Conservation (phyloP, 768 basidiomycete species). For the Suillus ampliporus region DNA sequence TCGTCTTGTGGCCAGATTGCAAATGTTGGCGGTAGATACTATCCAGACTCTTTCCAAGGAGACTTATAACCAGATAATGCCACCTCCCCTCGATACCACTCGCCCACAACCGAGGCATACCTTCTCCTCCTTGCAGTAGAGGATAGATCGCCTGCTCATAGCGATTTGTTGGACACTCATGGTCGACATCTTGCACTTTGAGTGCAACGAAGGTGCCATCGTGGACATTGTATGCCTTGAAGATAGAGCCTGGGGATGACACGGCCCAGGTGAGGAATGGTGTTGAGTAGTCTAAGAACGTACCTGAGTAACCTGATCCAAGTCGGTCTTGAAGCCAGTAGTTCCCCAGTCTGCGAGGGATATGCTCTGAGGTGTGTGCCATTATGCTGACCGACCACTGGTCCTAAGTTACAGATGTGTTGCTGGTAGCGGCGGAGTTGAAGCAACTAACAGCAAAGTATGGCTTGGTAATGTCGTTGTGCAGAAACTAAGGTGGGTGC, state of each 20-base stretch:
- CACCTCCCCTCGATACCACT: conserved; percentile 60
- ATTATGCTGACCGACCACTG: conserved; percentile 16
- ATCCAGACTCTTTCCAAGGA: conserved; percentile 75
- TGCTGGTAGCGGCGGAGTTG: not conserved
- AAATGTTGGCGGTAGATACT: conserved; percentile 55
- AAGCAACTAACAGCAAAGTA: not conserved
- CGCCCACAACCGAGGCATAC: conserved; percentile 77
- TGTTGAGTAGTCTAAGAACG: conserved; percentile 19
- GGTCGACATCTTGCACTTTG: conserved; percentile 72
- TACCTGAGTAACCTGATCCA: conserved; percentile 79
- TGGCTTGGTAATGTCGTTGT: not conserved
- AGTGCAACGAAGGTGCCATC: conserved; percentile 68
- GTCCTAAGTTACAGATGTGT: not conserved
- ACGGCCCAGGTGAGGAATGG: conserved; percentile 10
- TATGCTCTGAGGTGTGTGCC: conserved; percentile 17
- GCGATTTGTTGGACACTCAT: conserved; percentile 77
- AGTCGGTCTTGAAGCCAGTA: conserved; percentile 63
- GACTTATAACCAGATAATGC: conserved; percentile 79
- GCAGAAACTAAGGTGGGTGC: not conserved
- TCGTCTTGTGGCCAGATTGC: conserved; percentile 49
- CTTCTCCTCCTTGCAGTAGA: conserved; percentile 68
- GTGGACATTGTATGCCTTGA: conserved; percentile 61
- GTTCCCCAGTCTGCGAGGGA: conserved; percentile 56
- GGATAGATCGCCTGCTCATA: conserved; percentile 77
- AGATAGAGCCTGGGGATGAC: conserved; percentile 68